Percentiles rank a stretch among this genome's conserved stretches.
Conservation (phyloP, 1,284 basidiomycete genomes). For the Papiliotrema fonsecae region DNA sequence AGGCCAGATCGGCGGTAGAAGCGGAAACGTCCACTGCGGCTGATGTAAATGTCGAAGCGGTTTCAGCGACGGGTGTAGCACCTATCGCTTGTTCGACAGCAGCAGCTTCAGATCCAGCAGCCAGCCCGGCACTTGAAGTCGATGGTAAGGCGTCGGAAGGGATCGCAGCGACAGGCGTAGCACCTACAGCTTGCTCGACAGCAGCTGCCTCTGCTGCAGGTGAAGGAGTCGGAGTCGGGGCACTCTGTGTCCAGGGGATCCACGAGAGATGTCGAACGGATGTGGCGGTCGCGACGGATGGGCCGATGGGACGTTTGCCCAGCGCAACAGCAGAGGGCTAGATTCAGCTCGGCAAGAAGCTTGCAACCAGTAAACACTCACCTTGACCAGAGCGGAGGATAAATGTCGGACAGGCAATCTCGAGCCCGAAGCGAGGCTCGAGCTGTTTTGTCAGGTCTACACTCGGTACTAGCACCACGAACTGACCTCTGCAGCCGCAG, state of each 20-base stretch:
- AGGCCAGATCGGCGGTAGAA: neutral
- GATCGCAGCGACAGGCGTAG: too few species aligned
- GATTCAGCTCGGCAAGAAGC: neutral
- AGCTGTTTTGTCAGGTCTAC: neutral
- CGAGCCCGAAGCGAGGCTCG: neutral
- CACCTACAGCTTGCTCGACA: neutral
- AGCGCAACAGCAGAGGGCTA: conserved; percentile 30
- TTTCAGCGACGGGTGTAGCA: too few species aligned
- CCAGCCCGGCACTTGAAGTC: too few species aligned
- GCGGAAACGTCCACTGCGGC: conserved; percentile 1
- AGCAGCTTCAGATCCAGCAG: too few species aligned
- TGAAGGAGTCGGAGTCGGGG: neutral
- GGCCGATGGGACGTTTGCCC: conserved; percentile 29
- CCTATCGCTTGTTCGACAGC: too few species aligned
- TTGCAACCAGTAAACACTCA: neutral
- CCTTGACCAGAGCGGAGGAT: neutral
- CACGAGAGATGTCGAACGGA: conserved; percentile 23
- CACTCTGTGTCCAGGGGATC: conserved; percentile 18
- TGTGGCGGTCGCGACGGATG: neutral
- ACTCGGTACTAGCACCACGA: neutral
- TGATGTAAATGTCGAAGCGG: too few species aligned
- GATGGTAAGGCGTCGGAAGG: too few species aligned
- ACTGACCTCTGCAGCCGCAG: neutral
- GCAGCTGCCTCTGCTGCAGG: conserved; percentile 3
- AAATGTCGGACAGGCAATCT: neutral